Evolutionary conservation across 2,329 filamentous ascomycete genomes (phyloP).

Genomic region (Claviceps lovelessii): DNA sequence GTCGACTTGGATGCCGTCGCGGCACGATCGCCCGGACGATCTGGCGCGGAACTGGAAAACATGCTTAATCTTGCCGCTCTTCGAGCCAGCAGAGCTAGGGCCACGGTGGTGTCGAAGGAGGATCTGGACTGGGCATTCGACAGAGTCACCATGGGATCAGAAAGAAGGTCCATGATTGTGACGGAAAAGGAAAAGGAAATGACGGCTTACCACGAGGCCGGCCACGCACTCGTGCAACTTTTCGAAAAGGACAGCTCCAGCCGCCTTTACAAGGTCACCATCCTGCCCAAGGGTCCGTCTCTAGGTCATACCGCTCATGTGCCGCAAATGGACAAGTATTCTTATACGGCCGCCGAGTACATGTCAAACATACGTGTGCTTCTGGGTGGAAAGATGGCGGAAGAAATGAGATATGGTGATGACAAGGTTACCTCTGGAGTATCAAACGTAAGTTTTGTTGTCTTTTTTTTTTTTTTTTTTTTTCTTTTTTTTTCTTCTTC

Average conservation of each 20-base stretch:
- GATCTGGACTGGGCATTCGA: conserved; percentile 98
- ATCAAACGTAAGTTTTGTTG: conserved; percentile 46
- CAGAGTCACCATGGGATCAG: conserved; percentile 92
- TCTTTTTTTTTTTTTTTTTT: background rate
- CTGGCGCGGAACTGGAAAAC: conserved; percentile 91
- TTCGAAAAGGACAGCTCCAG: conserved; percentile 58
- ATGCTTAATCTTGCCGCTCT: conserved; percentile 93
- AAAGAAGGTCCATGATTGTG: conserved; percentile 79
- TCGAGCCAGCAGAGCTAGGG: conserved; percentile 78
- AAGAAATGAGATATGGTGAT: conserved; percentile 83
- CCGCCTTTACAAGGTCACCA: conserved; percentile 91
- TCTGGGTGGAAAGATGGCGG: conserved; percentile 77
- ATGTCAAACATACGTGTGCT: conserved; percentile 64
- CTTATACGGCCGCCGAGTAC: conserved; percentile 72
- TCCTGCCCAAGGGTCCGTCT: conserved; percentile 76
- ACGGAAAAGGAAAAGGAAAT: conserved; percentile 86
- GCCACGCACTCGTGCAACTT: conserved; percentile 80
- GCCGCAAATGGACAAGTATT: conserved; percentile 86
- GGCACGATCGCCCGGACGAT: conserved; percentile 78
- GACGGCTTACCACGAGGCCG: conserved; percentile 94
- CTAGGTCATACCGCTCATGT: conserved; percentile 80
- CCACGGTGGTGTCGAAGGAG: conserved; percentile 55
- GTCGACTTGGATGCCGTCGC: conserved; percentile 77
- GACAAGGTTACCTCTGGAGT: conserved; percentile 86
- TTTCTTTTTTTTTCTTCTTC: background rate